A percentile compares a stretch with the other conserved stretches of the same genome.
phyloP scores from a whole-genome alignment of 1,284 basidiomycete genomes.

The Trichosporon sp. region DNA sequence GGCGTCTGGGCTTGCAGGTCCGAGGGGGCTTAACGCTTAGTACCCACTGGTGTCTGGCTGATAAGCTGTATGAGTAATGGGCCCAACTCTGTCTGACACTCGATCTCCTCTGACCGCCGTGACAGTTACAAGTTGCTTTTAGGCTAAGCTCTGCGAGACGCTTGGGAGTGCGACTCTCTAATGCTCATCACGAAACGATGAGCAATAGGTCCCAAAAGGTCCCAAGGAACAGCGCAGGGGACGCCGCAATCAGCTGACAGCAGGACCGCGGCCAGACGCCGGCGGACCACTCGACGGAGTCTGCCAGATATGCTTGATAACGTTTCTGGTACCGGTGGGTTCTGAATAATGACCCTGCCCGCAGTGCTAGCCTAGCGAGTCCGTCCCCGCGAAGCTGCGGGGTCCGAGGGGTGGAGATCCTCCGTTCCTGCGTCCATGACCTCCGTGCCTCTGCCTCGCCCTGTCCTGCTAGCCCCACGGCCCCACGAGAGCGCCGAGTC shows the following conservation, averaged over 20 bases:
- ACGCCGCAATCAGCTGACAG: neutral
- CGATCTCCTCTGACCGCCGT: neutral
- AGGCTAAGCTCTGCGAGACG: neutral
- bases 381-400: neutral
- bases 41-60: neutral
- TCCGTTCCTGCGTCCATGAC: neutral
- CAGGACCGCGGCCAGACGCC: neutral
- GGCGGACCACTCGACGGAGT: neutral
- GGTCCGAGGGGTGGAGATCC: neutral
- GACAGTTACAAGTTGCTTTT: neutral
- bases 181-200: neutral
- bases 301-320: neutral
- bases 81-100: neutral
- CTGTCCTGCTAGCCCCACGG: neutral
- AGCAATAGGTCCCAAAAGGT: neutral
- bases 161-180: neutral
- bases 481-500: neutral
- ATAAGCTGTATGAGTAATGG: neutral
- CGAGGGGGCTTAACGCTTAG: too few relatives aligned
- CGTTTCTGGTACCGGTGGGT: neutral
- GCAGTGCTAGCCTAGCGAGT: neutral
- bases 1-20: neutral
- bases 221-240: neutral
- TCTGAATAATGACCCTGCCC: neutral
- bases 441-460: neutral